Base-by-base conservation (phyloP, 1,284 basidiomycete species). In the Ganoderma multipileum region DNA sequence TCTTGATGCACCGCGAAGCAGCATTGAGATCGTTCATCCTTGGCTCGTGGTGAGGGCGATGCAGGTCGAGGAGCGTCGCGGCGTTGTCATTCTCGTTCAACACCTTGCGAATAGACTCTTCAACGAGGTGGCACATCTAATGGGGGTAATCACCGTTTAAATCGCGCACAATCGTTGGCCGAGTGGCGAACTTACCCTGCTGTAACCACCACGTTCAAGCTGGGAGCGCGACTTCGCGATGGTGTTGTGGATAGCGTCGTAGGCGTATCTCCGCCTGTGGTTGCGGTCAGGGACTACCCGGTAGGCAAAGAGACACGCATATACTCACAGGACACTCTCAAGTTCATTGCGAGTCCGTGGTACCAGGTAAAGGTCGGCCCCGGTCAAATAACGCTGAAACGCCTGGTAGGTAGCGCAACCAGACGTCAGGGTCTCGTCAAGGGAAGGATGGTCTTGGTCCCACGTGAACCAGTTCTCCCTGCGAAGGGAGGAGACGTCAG, bases 161-260 rank as follows among this genome's bases (percentile, higher is more conserved):
- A 20, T 23, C 41, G 18, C 36, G 26, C 41, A 30, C 28, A 59
- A 36, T n/a, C 3, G 16, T 20, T 20, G 2, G 41, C 26, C 33
- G 33, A 41, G 33, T 20, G 23, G 23, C 14, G 9, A 16, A 18
- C 89, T 77, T 76, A 93, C 91, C 75, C 91, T 84, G 76, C 89
- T 88, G 75, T 94, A 94, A 44, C 92, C 92, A 38, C 92, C 92
- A 3, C 85, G 83, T 71, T 89, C 84, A 12, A 94, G 81, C 28
- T 88, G 81, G 36, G 86, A 86, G 55, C 91, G 88, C 71, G 90
- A 89, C 68, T 85, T 84, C 9, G 92, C 83, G 75, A 94, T 92
- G 5, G 87, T 87, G 77, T 94, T 94, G 78, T 94, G 93, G 68
- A 94, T 92, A 11, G 89, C 87, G 72, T 94, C 92, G 74, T 91